Evolutionary conservation across 169 alveolate genomes (phyloP).

Genomic region (Plasmodium chabaudi): DNA sequence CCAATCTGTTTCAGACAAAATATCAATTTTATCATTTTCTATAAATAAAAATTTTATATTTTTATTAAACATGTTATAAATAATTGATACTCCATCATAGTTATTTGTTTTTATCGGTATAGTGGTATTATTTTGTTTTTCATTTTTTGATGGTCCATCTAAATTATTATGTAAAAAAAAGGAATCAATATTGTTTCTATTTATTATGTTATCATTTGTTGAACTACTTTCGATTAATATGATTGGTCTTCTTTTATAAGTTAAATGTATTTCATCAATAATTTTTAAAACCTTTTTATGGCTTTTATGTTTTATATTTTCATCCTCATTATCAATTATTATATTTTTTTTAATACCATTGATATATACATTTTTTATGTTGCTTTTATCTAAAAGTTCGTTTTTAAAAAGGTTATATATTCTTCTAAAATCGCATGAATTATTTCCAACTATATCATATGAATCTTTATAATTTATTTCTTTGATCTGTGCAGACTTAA

Average conservation of each 20-base stretch:
- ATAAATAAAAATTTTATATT: conserved; percentile 81
- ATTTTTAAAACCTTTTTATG: conserved; percentile 67
- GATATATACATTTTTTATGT: conserved; percentile 67
- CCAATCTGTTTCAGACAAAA: conserved; percentile 83
- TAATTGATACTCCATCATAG: conserved; percentile 79
- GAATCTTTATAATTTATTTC: conserved; percentile 35
- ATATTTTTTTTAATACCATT: conserved; percentile 68
- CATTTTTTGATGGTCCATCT: conserved; percentile 41
- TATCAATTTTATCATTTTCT: conserved; percentile 80
- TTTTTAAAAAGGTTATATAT: conserved; percentile 47
- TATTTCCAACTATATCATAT: conserved; percentile 40
- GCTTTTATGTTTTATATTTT: conserved; percentile 12
- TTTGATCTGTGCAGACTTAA: conserved; percentile 18
- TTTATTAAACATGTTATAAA: conserved; percentile 80
- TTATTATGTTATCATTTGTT: conserved; percentile 30
- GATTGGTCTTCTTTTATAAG: conserved; percentile 83
- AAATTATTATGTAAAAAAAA: conserved; percentile 45
- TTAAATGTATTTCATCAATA: conserved; percentile 83
- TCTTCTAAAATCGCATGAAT: conserved; percentile 20
- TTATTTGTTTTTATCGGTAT: conserved; percentile 29
- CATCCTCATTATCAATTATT: conserved; percentile 8
- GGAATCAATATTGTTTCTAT: conserved; percentile 29
- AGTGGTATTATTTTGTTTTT: conserved; percentile 1
- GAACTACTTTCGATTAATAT: conserved; percentile 53
- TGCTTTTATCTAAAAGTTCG: conserved; percentile 37